Conservation (phyloP, 1,284 basidiomycete genomes). For the Sparassis latifolia region DNA sequence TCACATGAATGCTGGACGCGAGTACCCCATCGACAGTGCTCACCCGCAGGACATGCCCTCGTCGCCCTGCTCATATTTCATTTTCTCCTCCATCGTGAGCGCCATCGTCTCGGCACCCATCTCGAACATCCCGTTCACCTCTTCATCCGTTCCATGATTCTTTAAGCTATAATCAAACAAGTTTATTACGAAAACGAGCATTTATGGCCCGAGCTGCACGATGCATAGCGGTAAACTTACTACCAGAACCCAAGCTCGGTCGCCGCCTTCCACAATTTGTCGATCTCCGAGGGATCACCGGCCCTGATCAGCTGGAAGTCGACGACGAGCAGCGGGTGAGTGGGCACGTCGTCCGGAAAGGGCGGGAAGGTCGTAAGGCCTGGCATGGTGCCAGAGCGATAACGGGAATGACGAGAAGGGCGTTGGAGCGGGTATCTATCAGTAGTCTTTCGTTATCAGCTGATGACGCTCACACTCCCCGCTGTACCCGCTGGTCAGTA, state of each 20-base stretch:
- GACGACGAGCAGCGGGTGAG: constrained; percentile 10
- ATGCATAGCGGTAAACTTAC: background rate
- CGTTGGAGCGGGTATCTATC: too few species aligned
- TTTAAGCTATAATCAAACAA: constrained; percentile 16
- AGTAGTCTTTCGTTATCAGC: too few species aligned
- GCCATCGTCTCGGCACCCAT: constrained; percentile 27
- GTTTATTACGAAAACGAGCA: too few species aligned
- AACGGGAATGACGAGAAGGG: too few species aligned
- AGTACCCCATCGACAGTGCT: background rate
- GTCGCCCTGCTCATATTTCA: constrained; percentile 29
- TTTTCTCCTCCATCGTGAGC: constrained; percentile 27
- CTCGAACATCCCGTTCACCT: constrained; percentile 27
- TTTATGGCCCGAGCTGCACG: too few species aligned
- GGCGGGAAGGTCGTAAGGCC: constrained; percentile 1
- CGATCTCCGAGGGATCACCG: constrained; percentile 18
- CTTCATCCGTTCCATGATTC: constrained; percentile 28
- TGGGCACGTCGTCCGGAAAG: constrained; percentile 5
- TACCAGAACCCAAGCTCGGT: constrained; percentile 7
- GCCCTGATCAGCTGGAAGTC: constrained; percentile 24
- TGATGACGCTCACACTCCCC: too few species aligned
- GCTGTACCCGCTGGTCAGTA: too few species aligned
- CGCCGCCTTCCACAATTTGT: constrained; percentile 22
- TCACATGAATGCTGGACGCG: background rate
- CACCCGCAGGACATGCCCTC: constrained; percentile 26
- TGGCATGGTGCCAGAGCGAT: background rate